These are phyloP conservation scores for Setaria viridis DNA, from an alignment of 202 grass and related monocot genomes.

Conservation along the genomic window DNA sequence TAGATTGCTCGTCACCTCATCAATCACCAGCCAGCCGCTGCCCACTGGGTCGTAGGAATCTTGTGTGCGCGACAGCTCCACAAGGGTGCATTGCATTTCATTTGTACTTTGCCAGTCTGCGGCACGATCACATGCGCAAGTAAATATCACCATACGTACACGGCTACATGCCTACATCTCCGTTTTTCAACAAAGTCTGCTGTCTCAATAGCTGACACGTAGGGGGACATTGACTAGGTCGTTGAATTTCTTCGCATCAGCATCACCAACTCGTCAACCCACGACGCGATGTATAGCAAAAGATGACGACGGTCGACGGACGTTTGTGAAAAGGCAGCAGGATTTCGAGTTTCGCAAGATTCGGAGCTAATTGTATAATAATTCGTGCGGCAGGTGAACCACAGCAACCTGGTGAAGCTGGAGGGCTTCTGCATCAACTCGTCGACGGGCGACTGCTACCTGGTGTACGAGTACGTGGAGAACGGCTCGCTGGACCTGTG, in stretches of 20 bases:
- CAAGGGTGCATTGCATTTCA: too few relatives aligned
- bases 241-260: not conserved
- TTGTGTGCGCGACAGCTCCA: too few relatives aligned
- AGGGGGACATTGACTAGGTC: slow-evolving; percentile 6
- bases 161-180: not conserved
- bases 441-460: slow-evolving; percentile 76
- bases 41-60: not conserved
- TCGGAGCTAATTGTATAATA: too few relatives aligned
- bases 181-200: slow-evolving; percentile 19
- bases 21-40: not conserved
- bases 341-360: too few relatives aligned
- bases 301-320: not conserved
- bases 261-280: not conserved
- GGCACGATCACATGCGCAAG: not conserved
- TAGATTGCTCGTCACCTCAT: not conserved
- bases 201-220: not conserved
- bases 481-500: slow-evolving; percentile 89
- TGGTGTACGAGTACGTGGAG: slow-evolving; percentile 93
- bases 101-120: too few relatives aligned
- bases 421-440: slow-evolving; percentile 94
- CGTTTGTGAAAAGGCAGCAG: too few relatives aligned
- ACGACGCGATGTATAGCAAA: not conserved
- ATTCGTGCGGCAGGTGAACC: slow-evolving; percentile 66
- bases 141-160: not conserved
- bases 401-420: slow-evolving; percentile 95